Evolutionary conservation across 306 rosid genomes (phyloP).

Genomic region (Cicer chorassanicum): DNA sequence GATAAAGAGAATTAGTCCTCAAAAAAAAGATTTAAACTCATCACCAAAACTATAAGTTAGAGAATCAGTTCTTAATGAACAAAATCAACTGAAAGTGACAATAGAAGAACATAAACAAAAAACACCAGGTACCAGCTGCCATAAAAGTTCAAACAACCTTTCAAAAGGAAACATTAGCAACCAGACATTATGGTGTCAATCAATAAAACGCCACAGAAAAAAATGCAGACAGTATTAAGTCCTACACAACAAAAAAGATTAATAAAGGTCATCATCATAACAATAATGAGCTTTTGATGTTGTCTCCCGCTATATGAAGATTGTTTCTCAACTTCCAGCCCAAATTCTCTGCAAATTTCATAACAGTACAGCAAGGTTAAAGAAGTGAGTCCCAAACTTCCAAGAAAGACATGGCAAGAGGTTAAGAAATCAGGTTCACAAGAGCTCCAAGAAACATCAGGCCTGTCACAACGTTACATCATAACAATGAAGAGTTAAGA

Average conservation of each 20-base stretch:
- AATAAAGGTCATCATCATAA: constrained; percentile 25
- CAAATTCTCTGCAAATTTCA: constrained; percentile 94
- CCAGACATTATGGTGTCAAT: constrained; percentile 52
- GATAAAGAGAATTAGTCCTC: constrained; percentile 49
- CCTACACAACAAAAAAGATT: constrained; percentile 57
- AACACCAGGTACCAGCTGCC: constrained; percentile 53
- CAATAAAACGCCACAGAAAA: constrained; percentile 48
- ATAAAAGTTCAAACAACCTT: constrained; percentile 52
- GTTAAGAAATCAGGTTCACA: constrained; percentile 97
- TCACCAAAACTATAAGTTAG: constrained; percentile 59
- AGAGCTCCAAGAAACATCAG: constrained; percentile 98
- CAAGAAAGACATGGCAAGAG: constrained; percentile 99
- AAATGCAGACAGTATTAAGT: constrained; percentile 45
- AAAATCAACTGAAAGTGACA: constrained; percentile 42
- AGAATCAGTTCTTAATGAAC: constrained; percentile 51
- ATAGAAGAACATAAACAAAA: constrained; percentile 48
- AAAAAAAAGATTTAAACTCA: constrained; percentile 42
- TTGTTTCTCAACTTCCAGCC: constrained; percentile 57
- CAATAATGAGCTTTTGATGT: constrained; percentile 49
- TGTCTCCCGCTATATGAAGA: constrained; percentile 59
- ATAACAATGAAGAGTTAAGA: constrained; percentile 69
- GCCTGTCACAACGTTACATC: constrained; percentile 91
- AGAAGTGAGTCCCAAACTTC: constrained; percentile 99
- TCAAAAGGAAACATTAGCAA: constrained; percentile 58
- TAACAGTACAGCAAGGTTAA: constrained; percentile 99